Conservation (phyloP, 2,329 filamentous ascomycete genomes). For the Colletotrichum camelliae region DNA sequence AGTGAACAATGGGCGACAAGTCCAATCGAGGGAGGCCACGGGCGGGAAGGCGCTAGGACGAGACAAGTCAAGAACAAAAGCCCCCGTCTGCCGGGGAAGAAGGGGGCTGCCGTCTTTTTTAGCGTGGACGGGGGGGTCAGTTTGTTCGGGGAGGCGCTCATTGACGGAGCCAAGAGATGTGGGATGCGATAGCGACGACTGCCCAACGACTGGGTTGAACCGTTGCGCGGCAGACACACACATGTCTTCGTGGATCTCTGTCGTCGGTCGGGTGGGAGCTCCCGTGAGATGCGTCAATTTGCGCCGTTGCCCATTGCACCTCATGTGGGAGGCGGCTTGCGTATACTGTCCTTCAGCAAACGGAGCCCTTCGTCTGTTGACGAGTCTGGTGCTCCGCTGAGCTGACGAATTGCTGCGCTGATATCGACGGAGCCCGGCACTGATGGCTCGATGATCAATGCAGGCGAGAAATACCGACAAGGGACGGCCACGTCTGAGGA, state of each 20-base stretch:
- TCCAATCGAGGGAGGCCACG: conserved; percentile 16
- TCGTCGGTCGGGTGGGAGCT: not conserved
- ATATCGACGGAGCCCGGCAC: not conserved
- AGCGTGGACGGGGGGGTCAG: conserved; percentile 7
- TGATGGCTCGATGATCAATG: not conserved
- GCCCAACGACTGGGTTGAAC: not conserved
- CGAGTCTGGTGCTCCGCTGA: not conserved
- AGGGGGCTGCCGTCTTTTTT: conserved; percentile 6
- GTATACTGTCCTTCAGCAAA: not conserved
- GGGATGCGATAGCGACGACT: not conserved
- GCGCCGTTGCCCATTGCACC: not conserved
- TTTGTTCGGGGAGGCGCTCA: not conserved
- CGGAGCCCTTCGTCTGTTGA: not conserved
- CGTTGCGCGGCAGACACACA: not conserved
- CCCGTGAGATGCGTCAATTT: not conserved
- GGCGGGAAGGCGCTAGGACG: conserved; percentile 11
- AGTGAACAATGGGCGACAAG: not conserved
- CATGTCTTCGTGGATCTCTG: not conserved
- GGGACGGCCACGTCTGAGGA: not conserved
- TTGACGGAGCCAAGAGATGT: conserved; percentile 3
- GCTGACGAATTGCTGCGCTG: not conserved
- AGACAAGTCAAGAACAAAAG: conserved; percentile 2
- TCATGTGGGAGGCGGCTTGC: not conserved
- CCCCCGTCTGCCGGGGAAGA: not conserved
- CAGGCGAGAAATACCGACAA: not conserved